Evolutionary conservation across 2,329 filamentous ascomycete species (phyloP).

Genomic region (Verticillium klebahnii): DNA sequence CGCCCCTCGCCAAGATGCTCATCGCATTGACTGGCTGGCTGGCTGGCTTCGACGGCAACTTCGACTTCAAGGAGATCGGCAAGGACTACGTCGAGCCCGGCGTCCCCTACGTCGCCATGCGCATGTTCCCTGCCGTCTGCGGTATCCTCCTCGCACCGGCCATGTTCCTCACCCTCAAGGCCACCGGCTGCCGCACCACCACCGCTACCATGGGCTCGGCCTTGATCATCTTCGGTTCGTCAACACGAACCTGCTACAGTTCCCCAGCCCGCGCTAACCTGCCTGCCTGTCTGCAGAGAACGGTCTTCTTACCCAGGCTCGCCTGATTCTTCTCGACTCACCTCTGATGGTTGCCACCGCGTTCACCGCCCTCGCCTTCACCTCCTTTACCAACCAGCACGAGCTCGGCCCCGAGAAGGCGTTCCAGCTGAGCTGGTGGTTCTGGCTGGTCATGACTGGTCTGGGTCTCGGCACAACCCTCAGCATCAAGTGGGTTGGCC

Average conservation of each 20-base stretch:
- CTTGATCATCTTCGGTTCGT: slow-evolving; percentile 83
- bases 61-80: slow-evolving; percentile 99
- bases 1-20: slow-evolving; percentile 91
- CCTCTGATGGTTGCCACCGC: slow-evolving; percentile 91
- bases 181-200: slow-evolving; percentile 79
- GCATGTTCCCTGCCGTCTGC: slow-evolving; percentile 83
- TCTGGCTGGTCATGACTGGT: slow-evolving; percentile 87
- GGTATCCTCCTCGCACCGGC: slow-evolving; percentile 84
- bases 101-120: slow-evolving; percentile 97
- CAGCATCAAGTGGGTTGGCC: slow-evolving; percentile 97
- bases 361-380: slow-evolving; percentile 84
- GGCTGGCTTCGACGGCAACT: slow-evolving; percentile 89
- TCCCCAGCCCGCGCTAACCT: slow-evolving; percentile 5
- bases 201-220: slow-evolving; percentile 79
- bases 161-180: slow-evolving; percentile 94
- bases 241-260: background rate
- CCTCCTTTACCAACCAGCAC: slow-evolving; percentile 93
- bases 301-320: slow-evolving; percentile 88
- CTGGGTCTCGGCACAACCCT: slow-evolving; percentile 83
- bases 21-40: slow-evolving; percentile 93
- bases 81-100: slow-evolving; percentile 95
- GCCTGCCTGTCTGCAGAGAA: slow-evolving; percentile 61
- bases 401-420: slow-evolving; percentile 86
- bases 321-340: slow-evolving; percentile 92
- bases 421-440: slow-evolving; percentile 93